A percentile compares a stretch with the other conserved stretches of the same genome.
These are phyloP conservation scores for Plasmodium cynomolgi DNA, from an alignment of 169 alveolate genomes.

Conservation along the genomic window DNA sequence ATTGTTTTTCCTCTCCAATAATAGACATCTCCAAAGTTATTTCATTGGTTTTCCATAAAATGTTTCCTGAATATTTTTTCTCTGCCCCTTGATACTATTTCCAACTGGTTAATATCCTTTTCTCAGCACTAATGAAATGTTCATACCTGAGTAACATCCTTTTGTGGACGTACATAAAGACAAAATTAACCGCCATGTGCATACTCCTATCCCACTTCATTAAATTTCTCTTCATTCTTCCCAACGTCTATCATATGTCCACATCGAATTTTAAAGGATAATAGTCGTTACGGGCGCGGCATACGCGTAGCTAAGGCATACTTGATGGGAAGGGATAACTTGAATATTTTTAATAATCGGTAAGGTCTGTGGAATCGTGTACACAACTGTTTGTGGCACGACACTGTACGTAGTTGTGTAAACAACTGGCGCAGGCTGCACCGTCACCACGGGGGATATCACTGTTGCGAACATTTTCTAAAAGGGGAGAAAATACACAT, in stretches of 20 bases:
- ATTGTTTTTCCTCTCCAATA: not conserved
- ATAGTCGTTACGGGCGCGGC: conserved; percentile 33
- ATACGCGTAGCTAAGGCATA: conserved; percentile 58
- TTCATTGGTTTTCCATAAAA: not conserved
- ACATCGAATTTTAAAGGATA: conserved; percentile 18
- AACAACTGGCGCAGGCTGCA: conserved; percentile 62
- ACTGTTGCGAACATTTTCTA: conserved; percentile 57
- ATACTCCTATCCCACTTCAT: not conserved
- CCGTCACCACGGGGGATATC: conserved; percentile 48
- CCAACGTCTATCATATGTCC: not conserved
- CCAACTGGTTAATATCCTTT: not conserved
- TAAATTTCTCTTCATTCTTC: conserved; percentile 5
- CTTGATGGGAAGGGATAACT: conserved; percentile 53
- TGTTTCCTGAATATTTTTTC: not conserved
- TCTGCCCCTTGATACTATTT: not conserved
- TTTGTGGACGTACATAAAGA: not conserved
- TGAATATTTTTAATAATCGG: conserved; percentile 61
- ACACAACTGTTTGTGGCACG: conserved; percentile 72
- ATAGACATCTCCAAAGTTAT: not conserved
- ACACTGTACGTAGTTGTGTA: conserved; percentile 73
- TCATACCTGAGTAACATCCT: not conserved
- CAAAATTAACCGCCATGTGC: not conserved
- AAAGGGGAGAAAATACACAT: not conserved
- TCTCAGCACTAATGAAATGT: not conserved
- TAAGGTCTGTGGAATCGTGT: conserved; percentile 35